Evolutionary conservation across 148 eudicot species (phyloP).

Genomic region (Vaccinium vitisidaea): DNA sequence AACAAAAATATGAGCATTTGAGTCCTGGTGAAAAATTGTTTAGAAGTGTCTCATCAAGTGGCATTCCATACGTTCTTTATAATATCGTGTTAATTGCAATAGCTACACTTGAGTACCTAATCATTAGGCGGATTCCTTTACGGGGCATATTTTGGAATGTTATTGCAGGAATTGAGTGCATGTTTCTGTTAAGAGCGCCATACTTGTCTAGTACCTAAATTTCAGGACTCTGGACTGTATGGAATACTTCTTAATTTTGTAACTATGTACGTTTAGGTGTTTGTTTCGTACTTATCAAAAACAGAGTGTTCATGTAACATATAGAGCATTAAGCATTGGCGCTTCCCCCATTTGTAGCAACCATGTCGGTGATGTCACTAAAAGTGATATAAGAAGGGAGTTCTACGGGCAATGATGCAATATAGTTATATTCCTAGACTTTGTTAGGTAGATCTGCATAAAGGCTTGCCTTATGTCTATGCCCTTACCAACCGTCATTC

Average conservation of each 20-base stretch:
- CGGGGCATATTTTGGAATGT: neutral
- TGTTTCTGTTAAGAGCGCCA: no score
- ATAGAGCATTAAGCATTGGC: neutral
- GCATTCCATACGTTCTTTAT: no score
- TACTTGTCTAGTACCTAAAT: no score
- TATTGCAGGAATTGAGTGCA: neutral
- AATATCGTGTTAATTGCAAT: neutral
- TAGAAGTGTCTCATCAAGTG: neutral
- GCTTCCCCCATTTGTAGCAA: neutral
- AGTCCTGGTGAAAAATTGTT: neutral
- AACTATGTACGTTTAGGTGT: neutral
- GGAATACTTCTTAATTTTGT: neutral
- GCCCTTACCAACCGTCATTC: neutral
- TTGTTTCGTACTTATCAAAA: neutral
- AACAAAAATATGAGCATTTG: neutral
- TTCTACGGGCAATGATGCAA: neutral
- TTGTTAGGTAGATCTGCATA: neutral
- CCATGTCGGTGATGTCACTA: neutral
- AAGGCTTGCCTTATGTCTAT: neutral
- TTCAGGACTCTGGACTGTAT: neutral
- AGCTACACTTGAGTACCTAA: neutral
- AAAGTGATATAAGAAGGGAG: neutral
- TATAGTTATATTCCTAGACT: neutral
- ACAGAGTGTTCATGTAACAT: neutral
- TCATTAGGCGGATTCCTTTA: neutral